phyloP scores from a whole-genome alignment of 1,284 basidiomycete genomes.

The Coniferiporia weirii region DNA sequence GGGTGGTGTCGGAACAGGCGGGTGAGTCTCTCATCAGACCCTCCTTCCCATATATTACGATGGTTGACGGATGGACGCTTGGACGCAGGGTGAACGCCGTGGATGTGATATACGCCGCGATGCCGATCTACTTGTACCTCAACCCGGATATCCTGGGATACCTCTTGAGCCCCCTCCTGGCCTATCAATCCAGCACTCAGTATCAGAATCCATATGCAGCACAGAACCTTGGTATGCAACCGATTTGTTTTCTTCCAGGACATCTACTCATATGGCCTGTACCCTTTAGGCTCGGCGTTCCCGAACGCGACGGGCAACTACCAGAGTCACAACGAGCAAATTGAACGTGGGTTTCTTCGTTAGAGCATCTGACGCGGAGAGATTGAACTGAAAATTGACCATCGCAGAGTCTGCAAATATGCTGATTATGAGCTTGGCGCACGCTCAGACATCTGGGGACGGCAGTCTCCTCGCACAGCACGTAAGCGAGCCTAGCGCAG shows the following conservation, averaged over 20 bases:
- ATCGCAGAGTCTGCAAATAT: conserved; percentile 34
- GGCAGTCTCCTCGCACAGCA: conserved; percentile 8
- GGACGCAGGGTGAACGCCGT: conserved; percentile 38
- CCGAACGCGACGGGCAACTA: conserved; percentile 27
- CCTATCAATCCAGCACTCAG: conserved; percentile 31
- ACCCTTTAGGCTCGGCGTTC: conserved; percentile 27
- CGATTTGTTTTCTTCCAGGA: not conserved
- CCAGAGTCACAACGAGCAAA: conserved; percentile 21
- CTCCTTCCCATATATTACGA: not conserved
- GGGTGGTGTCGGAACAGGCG: conserved; percentile 22
- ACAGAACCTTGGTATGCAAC: conserved; percentile 33
- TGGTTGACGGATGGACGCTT: not conserved
- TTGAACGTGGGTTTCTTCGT: conserved; percentile 25
- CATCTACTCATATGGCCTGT: not conserved
- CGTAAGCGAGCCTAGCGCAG: not conserved
- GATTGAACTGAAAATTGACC: not conserved
- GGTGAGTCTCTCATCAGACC: not conserved
- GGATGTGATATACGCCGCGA: conserved; percentile 42
- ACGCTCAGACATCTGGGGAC: conserved; percentile 31
- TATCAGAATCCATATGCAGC: conserved; percentile 33
- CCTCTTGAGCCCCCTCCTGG: conserved; percentile 41
- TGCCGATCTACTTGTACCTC: conserved; percentile 41
- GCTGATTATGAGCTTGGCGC: conserved; percentile 36
- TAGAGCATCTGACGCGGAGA: not conserved
- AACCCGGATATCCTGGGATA: conserved; percentile 36